Percentiles rank a stretch among this genome's conserved stretches.
Evolutionary conservation across 2,329 filamentous ascomycete genomes (phyloP).

Genomic region (Colletotrichum sidae): DNA sequence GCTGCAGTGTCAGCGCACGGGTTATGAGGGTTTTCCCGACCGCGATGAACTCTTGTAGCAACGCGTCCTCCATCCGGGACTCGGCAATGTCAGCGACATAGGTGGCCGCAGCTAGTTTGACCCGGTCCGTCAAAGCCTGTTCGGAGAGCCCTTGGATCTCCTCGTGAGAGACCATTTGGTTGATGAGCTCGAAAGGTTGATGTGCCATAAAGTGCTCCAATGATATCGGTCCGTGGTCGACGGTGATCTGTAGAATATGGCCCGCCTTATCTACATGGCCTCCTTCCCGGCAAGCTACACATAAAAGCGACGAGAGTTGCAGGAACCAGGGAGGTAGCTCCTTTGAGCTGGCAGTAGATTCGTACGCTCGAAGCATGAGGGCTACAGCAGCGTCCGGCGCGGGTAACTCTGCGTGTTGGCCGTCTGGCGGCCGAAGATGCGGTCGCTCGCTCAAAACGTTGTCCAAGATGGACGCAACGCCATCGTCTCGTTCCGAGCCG

Average conservation of each 20-base stretch:
- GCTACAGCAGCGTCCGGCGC: constrained; percentile 21
- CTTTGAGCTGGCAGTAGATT: constrained; percentile 4
- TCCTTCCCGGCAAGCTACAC: constrained; percentile 26
- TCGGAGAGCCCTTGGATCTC: not conserved
- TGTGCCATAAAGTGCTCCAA: constrained; percentile 14
- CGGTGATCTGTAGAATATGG: constrained; percentile 26
- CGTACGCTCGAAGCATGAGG: constrained; percentile 27
- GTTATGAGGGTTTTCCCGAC: constrained; percentile 18
- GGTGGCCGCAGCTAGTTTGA: constrained; percentile 11
- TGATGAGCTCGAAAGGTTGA: constrained; percentile 22
- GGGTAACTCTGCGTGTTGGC: not conserved
- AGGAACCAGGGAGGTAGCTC: constrained; percentile 31
- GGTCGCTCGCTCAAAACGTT: constrained; percentile 15
- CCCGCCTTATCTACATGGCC: constrained; percentile 21
- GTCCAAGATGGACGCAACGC: not conserved
- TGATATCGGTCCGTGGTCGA: constrained; percentile 15
- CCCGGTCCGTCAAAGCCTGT: not conserved
- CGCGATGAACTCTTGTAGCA: constrained; percentile 12
- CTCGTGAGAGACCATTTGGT: constrained; percentile 1
- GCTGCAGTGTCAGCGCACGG: constrained; percentile 3
- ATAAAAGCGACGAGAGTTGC: constrained; percentile 28
- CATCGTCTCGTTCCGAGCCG: too few species aligned
- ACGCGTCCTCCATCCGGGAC: constrained; percentile 1
- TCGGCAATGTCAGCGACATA: constrained; percentile 28
- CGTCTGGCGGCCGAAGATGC: not conserved